Evolutionary conservation across 305 asterid genomes (phyloP), one percentile per base, ranked within the genome.

Genomic region (Rubia balearica): DNA sequence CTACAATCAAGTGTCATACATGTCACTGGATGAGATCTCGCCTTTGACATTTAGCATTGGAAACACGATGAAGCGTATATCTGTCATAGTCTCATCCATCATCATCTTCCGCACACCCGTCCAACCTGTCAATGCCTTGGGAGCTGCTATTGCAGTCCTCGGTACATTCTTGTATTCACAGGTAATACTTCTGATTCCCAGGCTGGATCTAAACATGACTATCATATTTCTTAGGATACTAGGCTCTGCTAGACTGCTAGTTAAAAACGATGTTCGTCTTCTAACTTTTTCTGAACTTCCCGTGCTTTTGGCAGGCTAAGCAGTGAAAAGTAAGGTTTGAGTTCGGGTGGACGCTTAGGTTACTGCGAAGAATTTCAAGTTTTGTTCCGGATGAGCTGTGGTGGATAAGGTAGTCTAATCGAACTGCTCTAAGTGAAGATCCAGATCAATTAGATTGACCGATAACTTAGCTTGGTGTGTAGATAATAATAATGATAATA

Each of bases 141-240:
- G 98, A 68, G 98, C 97, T 67, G 97, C 98, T 61, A 89, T 92
- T 9, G 98, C 98, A 1, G 53, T 90, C 76, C 80, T 90, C 30
- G 98, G 98, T 71, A 92, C 98, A 72, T 92, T 92, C 89, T 79
- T 92, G 81, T 92, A 92, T 76, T 92, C 98, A 45, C 98, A 92
- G 97, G 98, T 92, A 51, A 8, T 30, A 51, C 57, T 51, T 51
- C 21, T 7, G 8, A 5, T 51, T 17, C 22, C 6, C 57, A 16
- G 21, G 57, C 5, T 2, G 17, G 1, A 9, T 49, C 1, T 2
- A 51, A 17, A 51, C 16, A 51, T 51, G 57, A 46, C 27, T 65
- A 7, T 65, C 33, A 10, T 0, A 45, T 66, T 5, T 22, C 36
- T 3, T 17, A 19, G 13, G 16, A 19, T 17, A 27, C 16, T 48